Evolutionary conservation across 257 asterid genomes (phyloP).

Genomic region (Anisodus acutangulus): DNA sequence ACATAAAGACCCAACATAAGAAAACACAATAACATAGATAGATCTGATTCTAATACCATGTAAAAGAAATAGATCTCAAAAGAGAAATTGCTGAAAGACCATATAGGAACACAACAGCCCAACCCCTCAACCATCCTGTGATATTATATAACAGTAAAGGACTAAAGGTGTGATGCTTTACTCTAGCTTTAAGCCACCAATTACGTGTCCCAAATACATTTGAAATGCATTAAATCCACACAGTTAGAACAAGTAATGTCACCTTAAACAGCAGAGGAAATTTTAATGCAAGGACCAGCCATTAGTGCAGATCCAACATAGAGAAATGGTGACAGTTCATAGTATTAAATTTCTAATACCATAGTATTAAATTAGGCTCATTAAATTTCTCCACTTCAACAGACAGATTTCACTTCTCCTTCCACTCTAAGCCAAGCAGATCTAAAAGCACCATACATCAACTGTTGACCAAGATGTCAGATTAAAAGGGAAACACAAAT

Average conservation of each 20-base stretch:
- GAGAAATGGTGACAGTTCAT: constrained; percentile 14
- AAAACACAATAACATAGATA: not conserved
- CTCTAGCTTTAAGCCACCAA: constrained; percentile 17
- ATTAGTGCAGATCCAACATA: constrained; percentile 25
- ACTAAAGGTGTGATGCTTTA: not conserved
- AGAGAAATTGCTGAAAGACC: not conserved
- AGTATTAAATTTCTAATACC: not conserved
- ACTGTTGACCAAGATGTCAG: not conserved
- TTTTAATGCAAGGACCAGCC: not conserved
- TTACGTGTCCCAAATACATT: constrained; percentile 5
- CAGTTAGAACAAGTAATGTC: not conserved
- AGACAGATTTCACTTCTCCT: not conserved
- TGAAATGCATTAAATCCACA: constrained; percentile 15
- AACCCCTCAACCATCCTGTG: constrained; percentile 12
- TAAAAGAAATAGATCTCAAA: not conserved
- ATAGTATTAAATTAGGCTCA: not conserved
- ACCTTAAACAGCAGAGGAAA: not conserved
- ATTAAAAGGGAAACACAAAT: not conserved
- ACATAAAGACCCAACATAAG: not conserved
- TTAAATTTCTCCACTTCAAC: not conserved
- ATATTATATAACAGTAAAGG: not conserved
- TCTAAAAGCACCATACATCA: not conserved
- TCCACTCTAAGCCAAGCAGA: constrained; percentile 11
- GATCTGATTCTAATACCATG: not conserved
- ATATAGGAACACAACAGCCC: not conserved